Conservation (phyloP, 2,329 filamentous ascomycete species). For the Dothideomycetes sp. region DNA sequence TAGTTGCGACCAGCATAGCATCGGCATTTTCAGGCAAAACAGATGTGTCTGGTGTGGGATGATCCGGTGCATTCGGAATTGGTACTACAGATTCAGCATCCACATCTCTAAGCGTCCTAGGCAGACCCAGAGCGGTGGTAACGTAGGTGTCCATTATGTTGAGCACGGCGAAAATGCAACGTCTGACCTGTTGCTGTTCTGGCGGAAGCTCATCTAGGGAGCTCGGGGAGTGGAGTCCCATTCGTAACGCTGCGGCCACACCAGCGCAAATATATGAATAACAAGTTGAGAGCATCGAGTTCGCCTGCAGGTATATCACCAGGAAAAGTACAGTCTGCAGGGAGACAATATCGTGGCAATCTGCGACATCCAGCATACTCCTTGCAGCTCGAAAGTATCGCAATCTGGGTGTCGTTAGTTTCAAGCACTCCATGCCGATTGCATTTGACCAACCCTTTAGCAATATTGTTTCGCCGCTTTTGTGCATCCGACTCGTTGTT, state of each 20-base stretch:
- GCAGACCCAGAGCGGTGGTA: slow-evolving; percentile 12
- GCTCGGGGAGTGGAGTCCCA: slow-evolving; percentile 14
- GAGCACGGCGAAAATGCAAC: slow-evolving; percentile 12
- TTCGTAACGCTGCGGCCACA: slow-evolving; percentile 14
- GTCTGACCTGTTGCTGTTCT: slow-evolving; percentile 6
- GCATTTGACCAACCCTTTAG: neutral
- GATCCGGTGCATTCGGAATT: slow-evolving; percentile 4
- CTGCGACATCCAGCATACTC: slow-evolving; percentile 13
- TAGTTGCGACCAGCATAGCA: neutral
- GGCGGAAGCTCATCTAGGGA: slow-evolving; percentile 8
- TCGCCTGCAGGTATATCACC: slow-evolving; percentile 15
- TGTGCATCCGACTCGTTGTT: neutral
- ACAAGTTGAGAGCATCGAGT: slow-evolving; percentile 15
- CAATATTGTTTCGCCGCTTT: neutral
- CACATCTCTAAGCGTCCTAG: slow-evolving; percentile 12
- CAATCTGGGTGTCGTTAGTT: slow-evolving; percentile 8
- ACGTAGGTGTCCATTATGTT: slow-evolving; percentile 15
- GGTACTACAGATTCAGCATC: slow-evolving; percentile 7
- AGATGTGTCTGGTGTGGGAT: neutral
- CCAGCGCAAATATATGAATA: slow-evolving; percentile 18
- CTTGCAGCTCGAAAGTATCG: slow-evolving; percentile 13
- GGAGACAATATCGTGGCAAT: slow-evolving; percentile 14
- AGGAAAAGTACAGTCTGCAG: slow-evolving; percentile 16
- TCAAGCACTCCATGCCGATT: neutral
- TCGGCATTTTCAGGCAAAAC: neutral